These are phyloP conservation scores for Suhomyces canberraensis DNA, from an alignment of 805 yeast genomes.

Conservation along the genomic window DNA sequence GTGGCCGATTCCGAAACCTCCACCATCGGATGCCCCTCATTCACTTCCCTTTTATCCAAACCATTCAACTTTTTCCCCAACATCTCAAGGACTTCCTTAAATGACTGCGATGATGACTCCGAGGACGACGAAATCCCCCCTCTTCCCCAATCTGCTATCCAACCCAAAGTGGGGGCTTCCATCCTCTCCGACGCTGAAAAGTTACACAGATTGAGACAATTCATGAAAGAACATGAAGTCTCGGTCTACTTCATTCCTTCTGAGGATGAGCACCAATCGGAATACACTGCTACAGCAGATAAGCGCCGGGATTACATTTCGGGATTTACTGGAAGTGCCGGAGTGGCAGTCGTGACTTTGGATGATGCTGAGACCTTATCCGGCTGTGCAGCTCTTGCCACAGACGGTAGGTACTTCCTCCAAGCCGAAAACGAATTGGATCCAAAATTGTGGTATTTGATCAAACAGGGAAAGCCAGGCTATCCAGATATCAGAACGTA, in stretches of 20 bases:
- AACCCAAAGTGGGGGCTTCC: constrained; percentile 1
- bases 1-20: constrained; percentile 14
- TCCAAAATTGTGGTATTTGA: constrained; percentile 62
- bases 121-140: constrained; percentile 22
- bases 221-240: constrained; percentile 61
- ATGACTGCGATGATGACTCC: constrained; percentile 14
- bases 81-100: constrained; percentile 3
- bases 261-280: constrained; percentile 93
- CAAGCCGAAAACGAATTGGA: constrained; percentile 88
- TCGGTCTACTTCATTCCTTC: constrained; percentile 78
- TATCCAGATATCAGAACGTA: constrained; percentile 79
- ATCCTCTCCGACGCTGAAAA: constrained; percentile 33
- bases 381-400: constrained; percentile 77
- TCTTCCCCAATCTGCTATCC: constrained; percentile 19
- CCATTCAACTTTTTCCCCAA: constrained; percentile 27
- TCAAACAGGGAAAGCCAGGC: constrained; percentile 76
- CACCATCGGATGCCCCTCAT: constrained; percentile 16
- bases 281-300: constrained; percentile 79
- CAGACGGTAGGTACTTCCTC: constrained; percentile 92
- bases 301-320: constrained; percentile 79
- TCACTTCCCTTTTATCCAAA: constrained; percentile 15
- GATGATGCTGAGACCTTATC: constrained; percentile 40
- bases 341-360: constrained; percentile 77
- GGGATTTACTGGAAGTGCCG: constrained; percentile 93
- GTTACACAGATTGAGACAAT: constrained; percentile 54